phyloP scores from a whole-genome alignment of 1,139 yeast genomes.

The Blastobotrys arbuscula region DNA sequence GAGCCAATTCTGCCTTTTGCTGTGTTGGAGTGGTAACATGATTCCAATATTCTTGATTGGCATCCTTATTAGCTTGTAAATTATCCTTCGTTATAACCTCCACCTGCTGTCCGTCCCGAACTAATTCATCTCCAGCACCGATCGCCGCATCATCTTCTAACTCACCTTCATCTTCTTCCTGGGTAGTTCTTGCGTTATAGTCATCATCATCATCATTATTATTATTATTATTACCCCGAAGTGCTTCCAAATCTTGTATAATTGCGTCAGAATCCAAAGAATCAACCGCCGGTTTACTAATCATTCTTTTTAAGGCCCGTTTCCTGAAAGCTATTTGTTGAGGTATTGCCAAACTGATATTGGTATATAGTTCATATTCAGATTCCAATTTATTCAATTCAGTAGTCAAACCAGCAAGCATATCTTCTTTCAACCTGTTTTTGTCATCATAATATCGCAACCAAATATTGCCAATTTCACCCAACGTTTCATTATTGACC shows the following conservation, averaged over 20 bases:
- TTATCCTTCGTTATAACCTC: too few species aligned
- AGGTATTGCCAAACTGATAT: constrained; percentile 2
- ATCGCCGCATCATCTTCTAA: constrained; percentile 5
- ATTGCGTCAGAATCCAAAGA: constrained; percentile 17
- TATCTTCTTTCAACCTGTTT: constrained; percentile 23
- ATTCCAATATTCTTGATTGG: not conserved
- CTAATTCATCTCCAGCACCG: not conserved
- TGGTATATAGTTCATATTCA: constrained; percentile 18
- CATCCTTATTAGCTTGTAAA: too few species aligned
- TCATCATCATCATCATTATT: constrained; percentile 3
- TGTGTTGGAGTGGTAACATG: constrained; percentile 1
- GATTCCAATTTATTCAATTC: constrained; percentile 23
- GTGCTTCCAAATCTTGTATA: constrained; percentile 19
- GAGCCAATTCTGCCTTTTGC: constrained; percentile 2
- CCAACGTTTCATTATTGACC: constrained; percentile 24
- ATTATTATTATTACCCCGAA: constrained; percentile 15
- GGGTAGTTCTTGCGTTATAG: constrained; percentile 8
- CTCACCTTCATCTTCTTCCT: constrained; percentile 7
- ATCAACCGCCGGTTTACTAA: constrained; percentile 13
- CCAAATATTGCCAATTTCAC: constrained; percentile 30
- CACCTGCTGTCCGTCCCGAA: not conserved
- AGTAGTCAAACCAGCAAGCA: constrained; percentile 20
- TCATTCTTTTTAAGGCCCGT: constrained; percentile 6
- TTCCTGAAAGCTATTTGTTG: constrained; percentile 9
- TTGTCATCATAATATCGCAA: constrained; percentile 26